phyloP scores from a whole-genome alignment of 192 early-diverging fungal genomes.

The Phycomyces blakesleeanus region DNA sequence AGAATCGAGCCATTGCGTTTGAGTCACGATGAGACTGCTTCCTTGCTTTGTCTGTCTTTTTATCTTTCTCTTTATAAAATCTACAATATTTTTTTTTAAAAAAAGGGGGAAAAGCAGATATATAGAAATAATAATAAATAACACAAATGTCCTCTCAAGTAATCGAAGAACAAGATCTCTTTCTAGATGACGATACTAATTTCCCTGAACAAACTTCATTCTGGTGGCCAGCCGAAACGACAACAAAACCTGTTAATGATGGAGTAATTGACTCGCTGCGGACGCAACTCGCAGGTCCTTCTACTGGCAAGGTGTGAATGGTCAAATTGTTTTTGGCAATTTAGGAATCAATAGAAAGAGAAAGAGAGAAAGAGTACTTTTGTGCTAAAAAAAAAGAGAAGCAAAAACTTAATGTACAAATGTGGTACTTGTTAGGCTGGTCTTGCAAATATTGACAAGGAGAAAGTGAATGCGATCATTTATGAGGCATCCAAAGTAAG shows the following conservation, averaged over 20 bases:
- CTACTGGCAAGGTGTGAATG: constrained; percentile 20
- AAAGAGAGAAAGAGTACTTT: too few relatives aligned
- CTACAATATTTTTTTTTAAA: too few relatives aligned
- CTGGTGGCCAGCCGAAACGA: not conserved
- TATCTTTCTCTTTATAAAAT: too few relatives aligned
- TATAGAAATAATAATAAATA: too few relatives aligned
- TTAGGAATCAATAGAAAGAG: too few relatives aligned
- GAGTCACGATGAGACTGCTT: too few relatives aligned
- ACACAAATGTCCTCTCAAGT: constrained; percentile 13
- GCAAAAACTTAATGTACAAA: too few relatives aligned
- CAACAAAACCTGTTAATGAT: not conserved
- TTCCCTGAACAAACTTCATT: not conserved
- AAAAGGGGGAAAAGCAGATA: too few relatives aligned
- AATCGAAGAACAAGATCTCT: constrained; percentile 21
- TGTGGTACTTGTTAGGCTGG: constrained; percentile 36
- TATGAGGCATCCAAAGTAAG: constrained; percentile 58
- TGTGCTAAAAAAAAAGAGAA: too few relatives aligned
- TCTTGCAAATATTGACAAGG: constrained; percentile 39
- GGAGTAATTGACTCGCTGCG: constrained; percentile 13
- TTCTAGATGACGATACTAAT: constrained; percentile 16
- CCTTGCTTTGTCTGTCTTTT: too few relatives aligned
- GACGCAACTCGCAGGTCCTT: constrained; percentile 25
- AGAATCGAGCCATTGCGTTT: too few relatives aligned
- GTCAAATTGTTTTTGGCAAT: too few relatives aligned
- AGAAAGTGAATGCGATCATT: constrained; percentile 51